phyloP scores from a whole-genome alignment of 2,329 filamentous ascomycete species.

The Akanthomyces muscarius region DNA sequence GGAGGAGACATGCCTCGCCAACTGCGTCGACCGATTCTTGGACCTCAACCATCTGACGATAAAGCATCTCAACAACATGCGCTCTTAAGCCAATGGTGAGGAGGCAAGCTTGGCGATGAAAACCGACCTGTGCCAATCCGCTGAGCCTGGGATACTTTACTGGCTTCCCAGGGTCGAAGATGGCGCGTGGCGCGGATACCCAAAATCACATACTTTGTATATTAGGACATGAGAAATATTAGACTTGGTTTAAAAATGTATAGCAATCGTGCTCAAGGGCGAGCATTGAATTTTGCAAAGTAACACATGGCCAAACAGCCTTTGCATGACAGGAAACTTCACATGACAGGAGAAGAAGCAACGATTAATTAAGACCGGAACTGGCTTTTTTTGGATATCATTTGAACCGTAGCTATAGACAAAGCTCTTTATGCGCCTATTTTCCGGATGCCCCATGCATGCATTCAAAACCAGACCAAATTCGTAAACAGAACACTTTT shows the following conservation, averaged over 20 bases:
- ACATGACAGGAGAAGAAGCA: not conserved
- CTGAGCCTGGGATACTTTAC: not conserved
- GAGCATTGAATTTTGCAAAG: not conserved
- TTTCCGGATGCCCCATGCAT: slow-evolving; percentile 15
- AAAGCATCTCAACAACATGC: slow-evolving; percentile 70
- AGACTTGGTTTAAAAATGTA: not conserved
- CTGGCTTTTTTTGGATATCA: slow-evolving; percentile 32
- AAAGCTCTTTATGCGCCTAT: slow-evolving; percentile 15
- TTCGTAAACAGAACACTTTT: slow-evolving; percentile 25
- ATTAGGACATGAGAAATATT: not conserved
- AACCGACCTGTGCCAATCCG: not conserved
- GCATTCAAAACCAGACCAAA: slow-evolving; percentile 39
- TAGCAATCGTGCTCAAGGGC: not conserved
- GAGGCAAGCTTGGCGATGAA: no score
- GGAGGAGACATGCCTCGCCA: slow-evolving; percentile 81
- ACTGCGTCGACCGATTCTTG: slow-evolving; percentile 92
- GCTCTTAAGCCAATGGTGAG: slow-evolving; percentile 24
- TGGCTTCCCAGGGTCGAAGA: not conserved
- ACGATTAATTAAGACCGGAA: slow-evolving; percentile 16
- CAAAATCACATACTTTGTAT: not conserved
- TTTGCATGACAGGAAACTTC: not conserved
- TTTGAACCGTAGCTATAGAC: slow-evolving; percentile 23
- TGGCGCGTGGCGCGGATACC: not conserved
- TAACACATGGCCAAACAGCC: not conserved
- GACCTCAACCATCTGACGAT: slow-evolving; percentile 84